Evolutionary conservation across 1,139 yeast genomes (phyloP), one percentile per base, ranked within the genome.

Genomic region (Taiozyma sp.): DNA sequence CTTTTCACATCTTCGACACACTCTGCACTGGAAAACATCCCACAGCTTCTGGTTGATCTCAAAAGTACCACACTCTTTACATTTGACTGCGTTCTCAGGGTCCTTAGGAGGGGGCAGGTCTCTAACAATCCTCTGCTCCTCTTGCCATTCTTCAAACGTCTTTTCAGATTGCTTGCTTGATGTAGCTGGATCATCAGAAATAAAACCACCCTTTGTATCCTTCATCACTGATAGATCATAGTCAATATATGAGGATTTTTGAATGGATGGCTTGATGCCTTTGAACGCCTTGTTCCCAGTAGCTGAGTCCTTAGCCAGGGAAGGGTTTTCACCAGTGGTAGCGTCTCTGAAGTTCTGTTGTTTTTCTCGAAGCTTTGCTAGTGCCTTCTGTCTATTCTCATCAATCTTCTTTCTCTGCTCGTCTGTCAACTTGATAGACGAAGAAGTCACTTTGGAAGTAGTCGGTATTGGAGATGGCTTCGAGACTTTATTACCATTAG

Each of bases 181-280:
- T 8, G 30, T 32, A 7, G 46, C 43, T 11, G 44, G 34, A n/a
- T 34, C 60, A 10, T 67, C 66, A 16, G 67, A 70, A 46, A 91
- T 74, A 63, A 85, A 93, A 16, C 99, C 99, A 59, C 97, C 98
- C 60, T 81, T 79, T 2, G 89, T 73, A 63, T 95, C 97, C 56
- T 81, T 80, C 88, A 95, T 87, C 22, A 91, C 87, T 4, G 97
- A 80, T 59, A 95, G 80, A 67, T 95, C 96, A 68, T 83, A 95
- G 58, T 95, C 99, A 48, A 95, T 91, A 67, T 90, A 95, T 64
- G 89, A 89, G 44, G 76, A 71, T 46, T 76, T 79, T 52, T 76
- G 72, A 34, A 85, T 67, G 14, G 69, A 65, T 3, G 75, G 74
- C 24, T 64, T 60, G 37, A 69, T 62, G 28, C 53, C 53, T 35